Evolutionary conservation across 148 eudicot genomes (phyloP).

Genomic region (Silene conica): DNA sequence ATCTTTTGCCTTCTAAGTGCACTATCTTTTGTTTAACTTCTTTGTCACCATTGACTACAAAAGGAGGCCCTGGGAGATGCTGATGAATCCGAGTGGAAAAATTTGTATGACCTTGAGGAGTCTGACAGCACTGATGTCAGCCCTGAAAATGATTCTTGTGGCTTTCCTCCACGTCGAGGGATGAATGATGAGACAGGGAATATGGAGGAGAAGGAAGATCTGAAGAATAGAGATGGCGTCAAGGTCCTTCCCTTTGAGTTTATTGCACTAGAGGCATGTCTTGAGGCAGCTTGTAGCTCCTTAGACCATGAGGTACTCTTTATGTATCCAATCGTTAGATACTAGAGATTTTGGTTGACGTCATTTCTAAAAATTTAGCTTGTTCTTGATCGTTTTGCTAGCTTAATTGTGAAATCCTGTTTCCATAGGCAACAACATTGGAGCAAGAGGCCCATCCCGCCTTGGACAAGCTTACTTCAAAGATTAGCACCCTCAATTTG

Average conservation of each 20-base stretch:
- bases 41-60: slow-evolving; percentile 12
- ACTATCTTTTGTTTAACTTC: slow-evolving; percentile 8
- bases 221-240: slow-evolving; percentile 60
- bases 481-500: slow-evolving; percentile 93
- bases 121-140: slow-evolving; percentile 49
- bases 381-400: neutral
- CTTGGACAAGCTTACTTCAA: slow-evolving; percentile 88
- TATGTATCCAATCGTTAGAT: neutral
- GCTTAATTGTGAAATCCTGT: slow-evolving; percentile 15
- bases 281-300: slow-evolving; percentile 89
- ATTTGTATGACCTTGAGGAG: slow-evolving; percentile 73
- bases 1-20: neutral
- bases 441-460: slow-evolving; percentile 99
- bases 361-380: neutral
- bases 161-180: slow-evolving; percentile 45
- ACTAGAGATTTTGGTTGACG: neutral
- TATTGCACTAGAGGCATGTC: slow-evolving; percentile 93
- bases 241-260: slow-evolving; percentile 96
- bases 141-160: slow-evolving; percentile 46
- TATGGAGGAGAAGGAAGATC: slow-evolving; percentile 54
- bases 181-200: slow-evolving; percentile 38
- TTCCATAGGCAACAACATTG: slow-evolving; percentile 79
- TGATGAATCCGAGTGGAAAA: slow-evolving; percentile 53
- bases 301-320: slow-evolving; percentile 72
- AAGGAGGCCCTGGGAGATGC: slow-evolving; percentile 50